Conservation (phyloP, 345 rosid genomes). For the Laguncularia racemosa region DNA sequence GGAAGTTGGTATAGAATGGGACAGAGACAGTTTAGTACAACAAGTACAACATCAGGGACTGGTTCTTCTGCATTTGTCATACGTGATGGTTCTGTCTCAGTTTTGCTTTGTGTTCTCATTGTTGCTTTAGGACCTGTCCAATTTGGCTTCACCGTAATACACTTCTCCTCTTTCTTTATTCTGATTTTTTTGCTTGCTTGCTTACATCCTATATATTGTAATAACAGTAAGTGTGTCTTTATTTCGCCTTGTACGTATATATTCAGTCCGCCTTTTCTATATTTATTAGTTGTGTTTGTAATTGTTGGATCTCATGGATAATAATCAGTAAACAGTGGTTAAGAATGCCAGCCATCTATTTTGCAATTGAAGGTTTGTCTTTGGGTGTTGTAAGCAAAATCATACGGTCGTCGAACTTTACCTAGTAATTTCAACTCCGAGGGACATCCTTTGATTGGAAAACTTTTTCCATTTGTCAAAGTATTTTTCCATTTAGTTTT, state of each 20-base stretch:
- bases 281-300: too few relatives aligned
- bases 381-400: too few relatives aligned
- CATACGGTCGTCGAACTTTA: too few relatives aligned
- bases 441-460: too few relatives aligned
- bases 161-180: neutral
- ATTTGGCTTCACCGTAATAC: slow-evolving; percentile 60
- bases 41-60: slow-evolving; percentile 6
- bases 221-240: neutral
- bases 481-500: neutral
- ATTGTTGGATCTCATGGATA: too few relatives aligned
- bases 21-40: slow-evolving; percentile 41
- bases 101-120: slow-evolving; percentile 55
- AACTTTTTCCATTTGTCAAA: neutral
- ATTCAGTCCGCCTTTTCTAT: too few relatives aligned
- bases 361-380: too few relatives aligned
- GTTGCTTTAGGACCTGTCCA: slow-evolving; percentile 70
- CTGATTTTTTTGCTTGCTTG: too few relatives aligned
- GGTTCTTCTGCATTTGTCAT: slow-evolving; percentile 46
- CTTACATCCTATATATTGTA: neutral
- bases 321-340: too few relatives aligned
- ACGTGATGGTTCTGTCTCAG: slow-evolving; percentile 60
- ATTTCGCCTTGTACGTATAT: neutral
- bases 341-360: too few relatives aligned
- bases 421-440: too few relatives aligned
- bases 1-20: slow-evolving; percentile 73